Base-by-base conservation (phyloP, 2,329 filamentous ascomycete species). In the Ophiocordyceps camponoti-saundersi region DNA sequence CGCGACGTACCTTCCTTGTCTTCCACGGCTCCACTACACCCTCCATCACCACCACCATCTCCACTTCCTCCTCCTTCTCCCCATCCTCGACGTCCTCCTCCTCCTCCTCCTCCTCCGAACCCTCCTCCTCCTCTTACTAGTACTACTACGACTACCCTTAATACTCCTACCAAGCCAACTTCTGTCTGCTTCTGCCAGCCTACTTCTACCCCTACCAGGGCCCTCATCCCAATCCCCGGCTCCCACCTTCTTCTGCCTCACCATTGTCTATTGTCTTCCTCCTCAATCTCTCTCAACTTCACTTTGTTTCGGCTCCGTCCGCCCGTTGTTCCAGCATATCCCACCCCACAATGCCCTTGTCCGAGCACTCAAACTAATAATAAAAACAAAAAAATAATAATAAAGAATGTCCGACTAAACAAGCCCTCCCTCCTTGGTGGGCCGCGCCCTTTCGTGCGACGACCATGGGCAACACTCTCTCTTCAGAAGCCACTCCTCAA, bases 401-500 rank as follows among this genome's bases (percentile, higher is more conserved):
- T 4, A 26, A 8, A 26, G 8, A 26, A 39, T 39, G 36, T 39
- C 36, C 36, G 36, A 18, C 36, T 39, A 39, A 39, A 18, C 36
- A n/a, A 16, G 16, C 8, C 15, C 36, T 39, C 36, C 36, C n/a
- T 39, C 36, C 16, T 18, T 10, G 36, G 36, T 39, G 36, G 36
- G 16, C 36, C 36, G 2, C 16, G 36, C 36, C 36, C 36, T n/a
- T 39, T n/a, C 16, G 4, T 39, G 36, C 36, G 36, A 39, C 36
- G 36, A 39, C 43, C n/a, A 76, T 76, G 72, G 72, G 72, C 47
- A 75, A 75, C 56, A 59, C 63, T 43, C 59, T 67, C 48, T 76
- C 71, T 42, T 58, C 64, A 53, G 67, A 71, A 58, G 63, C 63
- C 56, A 49, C 53, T 53, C 59, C 67, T 56, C 68, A 73, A 51